Base-by-base conservation (phyloP, 2,329 filamentous ascomycete genomes). In the Sarocladiaceae sp. region DNA sequence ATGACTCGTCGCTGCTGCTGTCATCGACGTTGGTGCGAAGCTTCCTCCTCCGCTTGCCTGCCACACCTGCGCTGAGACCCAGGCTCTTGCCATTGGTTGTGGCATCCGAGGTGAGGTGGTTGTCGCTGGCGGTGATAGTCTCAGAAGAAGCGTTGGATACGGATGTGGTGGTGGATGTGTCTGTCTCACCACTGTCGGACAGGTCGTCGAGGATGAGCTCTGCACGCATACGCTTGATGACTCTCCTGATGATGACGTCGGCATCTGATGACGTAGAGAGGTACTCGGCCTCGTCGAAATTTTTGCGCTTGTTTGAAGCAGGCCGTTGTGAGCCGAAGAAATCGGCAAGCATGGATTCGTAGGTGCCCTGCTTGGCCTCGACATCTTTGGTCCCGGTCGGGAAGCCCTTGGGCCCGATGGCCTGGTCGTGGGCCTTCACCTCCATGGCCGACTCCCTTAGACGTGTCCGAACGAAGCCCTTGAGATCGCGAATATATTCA, bases 401-500 rank as follows among this genome's bases (percentile, higher is more conserved):
- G 56, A 80, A 80, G 4, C 58, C 74, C 23, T 61, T 62, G 19
- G 59, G 55, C 20, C 70, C 71, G 34, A 68, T 63, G 44, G 74
- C 69, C 57, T 76, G 70, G 54, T 83, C 74, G 52, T 73, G 70
- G 45, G 73, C 67, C 51, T 81, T 72, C 41, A 82, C 65, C 43
- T 81, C 74, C 47, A 78, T 68, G 19, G 87, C 87, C 45, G 76
- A 70, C 54, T 87, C 74, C 31, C 73, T 72, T 49, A 95, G 66
- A 45, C 88, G 73, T 45, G 80, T 77, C 45, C 88, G 80, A 5
- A 82, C 82, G 49, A 77, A 78, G 29, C 89, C 86, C 66, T 90
- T 83, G 45, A 96, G 66, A 42, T 88, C 88, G 47, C 76, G 71
- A 51, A 96, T 78, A 66, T 96, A 97, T 43, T 79, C 73, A 58